Evolutionary conservation across 1,284 basidiomycete genomes (phyloP), one percentile per base, ranked within the genome.

Genomic region (Microbotryomycetes sp.): DNA sequence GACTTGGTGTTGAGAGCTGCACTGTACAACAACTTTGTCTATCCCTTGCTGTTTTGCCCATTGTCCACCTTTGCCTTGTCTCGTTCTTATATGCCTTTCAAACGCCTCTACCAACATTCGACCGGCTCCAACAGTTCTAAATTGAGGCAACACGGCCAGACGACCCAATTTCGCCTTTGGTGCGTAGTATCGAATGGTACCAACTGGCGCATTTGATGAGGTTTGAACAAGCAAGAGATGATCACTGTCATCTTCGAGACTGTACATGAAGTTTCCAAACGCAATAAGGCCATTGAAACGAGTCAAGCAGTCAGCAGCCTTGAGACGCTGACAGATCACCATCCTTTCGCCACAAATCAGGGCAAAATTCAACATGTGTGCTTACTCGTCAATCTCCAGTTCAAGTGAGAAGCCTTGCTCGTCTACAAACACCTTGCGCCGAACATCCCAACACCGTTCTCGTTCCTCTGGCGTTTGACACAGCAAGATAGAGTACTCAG

Each of bases 321-420:
- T n/a, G n/a, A n/a, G n/a, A n/a, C n/a, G n/a, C n/a, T n/a, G n/a
- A n/a, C n/a, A n/a, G n/a, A n/a, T n/a, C n/a, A n/a, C n/a, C n/a
- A n/a, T n/a, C n/a, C n/a, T n/a, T n/a, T n/a, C n/a, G n/a, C n/a
- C n/a, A n/a, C n/a, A n/a, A n/a, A n/a, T n/a, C n/a, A n/a, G n/a
- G 36, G 36, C 12, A 42, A 42, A 42, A 19, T 12, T 19, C 36
- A 42, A 42, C 36, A 42, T 12, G 9, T 42, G 36, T 12, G 36
- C 36, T 23, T 23, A 60, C 62, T 70, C 67, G 56, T 73, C 72
- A n/a, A 73, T 56, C 58, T 73, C 72, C 55, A 70, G 70, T n/a
- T 63, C 53, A 48, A 72, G 60, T 5, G 62, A 58, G 48, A 65
- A 73, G 6, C 64, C 65, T 54, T 73, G 72, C 30, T 73, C 72